Evolutionary conservation across 768 basidiomycete genomes (phyloP).

Genomic region (Agaricus sinodeliciosus): DNA sequence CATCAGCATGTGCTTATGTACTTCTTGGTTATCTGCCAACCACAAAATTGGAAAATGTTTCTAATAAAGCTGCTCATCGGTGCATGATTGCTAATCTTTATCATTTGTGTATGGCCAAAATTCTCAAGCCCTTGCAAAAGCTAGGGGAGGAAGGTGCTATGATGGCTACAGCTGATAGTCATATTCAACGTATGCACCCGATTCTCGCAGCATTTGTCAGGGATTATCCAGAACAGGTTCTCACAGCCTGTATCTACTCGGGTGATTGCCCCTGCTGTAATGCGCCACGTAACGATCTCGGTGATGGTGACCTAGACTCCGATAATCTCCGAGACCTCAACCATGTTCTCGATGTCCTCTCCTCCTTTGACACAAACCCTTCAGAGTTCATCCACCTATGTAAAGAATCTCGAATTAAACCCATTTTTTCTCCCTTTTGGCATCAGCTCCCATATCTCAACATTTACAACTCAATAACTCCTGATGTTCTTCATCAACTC

Average conservation of each 20-base stretch:
- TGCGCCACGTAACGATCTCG: slow-evolving; percentile 14
- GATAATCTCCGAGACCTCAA: slow-evolving; percentile 9
- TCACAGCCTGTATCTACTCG: slow-evolving; percentile 22
- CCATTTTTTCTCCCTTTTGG: neutral
- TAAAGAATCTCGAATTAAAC: neutral
- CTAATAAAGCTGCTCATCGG: slow-evolving; percentile 17
- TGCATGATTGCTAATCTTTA: slow-evolving; percentile 23
- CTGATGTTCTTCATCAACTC: slow-evolving; percentile 33
- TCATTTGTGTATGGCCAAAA: slow-evolving; percentile 26
- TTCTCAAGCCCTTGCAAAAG: slow-evolving; percentile 24
- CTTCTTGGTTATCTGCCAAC: slow-evolving; percentile 36
- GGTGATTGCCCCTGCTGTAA: slow-evolving; percentile 24
- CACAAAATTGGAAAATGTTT: slow-evolving; percentile 23
- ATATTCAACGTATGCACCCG: slow-evolving; percentile 22
- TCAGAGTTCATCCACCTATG: neutral
- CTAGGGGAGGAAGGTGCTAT: slow-evolving; percentile 19
- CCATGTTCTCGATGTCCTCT: neutral
- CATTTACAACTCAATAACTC: slow-evolving; percentile 35
- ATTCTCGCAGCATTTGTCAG: slow-evolving; percentile 33
- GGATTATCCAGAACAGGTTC: slow-evolving; percentile 40
- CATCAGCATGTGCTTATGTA: slow-evolving; percentile 24
- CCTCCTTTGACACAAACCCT: neutral
- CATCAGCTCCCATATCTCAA: slow-evolving; percentile 13
- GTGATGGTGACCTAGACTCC: slow-evolving; percentile 6
- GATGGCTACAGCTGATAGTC: slow-evolving; percentile 29